These are phyloP conservation scores for Coemansia guatemalensis DNA, from an alignment of 192 early-diverging fungal species.

Conservation along the genomic window DNA sequence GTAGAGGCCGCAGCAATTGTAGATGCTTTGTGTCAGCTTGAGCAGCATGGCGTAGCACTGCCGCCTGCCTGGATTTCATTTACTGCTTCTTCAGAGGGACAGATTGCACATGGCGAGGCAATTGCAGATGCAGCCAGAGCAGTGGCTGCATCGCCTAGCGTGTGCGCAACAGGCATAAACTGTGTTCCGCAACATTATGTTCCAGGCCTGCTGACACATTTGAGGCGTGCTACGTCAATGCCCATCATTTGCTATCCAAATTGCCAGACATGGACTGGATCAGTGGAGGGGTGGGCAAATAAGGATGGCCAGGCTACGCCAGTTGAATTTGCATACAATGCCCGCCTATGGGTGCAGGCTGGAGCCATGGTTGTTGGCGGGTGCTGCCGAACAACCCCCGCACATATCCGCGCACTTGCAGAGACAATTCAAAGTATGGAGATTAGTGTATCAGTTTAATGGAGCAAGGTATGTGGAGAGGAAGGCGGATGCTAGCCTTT, in stretches of 20 bases:
- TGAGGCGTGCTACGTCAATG: slow-evolving; percentile 15
- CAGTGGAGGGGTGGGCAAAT: slow-evolving; percentile 28
- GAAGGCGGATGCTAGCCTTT: background rate
- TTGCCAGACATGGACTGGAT: slow-evolving; percentile 53
- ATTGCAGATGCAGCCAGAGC: slow-evolving; percentile 43
- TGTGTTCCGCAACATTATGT: slow-evolving; percentile 46
- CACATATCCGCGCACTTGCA: slow-evolving; percentile 43
- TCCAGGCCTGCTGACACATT: slow-evolving; percentile 2
- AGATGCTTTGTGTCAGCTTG: slow-evolving; percentile 24
- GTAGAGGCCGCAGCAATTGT: slow-evolving; percentile 58
- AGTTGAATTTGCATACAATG: slow-evolving; percentile 32
- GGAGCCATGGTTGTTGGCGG: slow-evolving; percentile 59
- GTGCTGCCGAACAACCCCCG: slow-evolving; percentile 60
- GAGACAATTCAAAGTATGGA: background rate
- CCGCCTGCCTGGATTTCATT: slow-evolving; percentile 64
- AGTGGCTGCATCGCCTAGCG: slow-evolving; percentile 16
- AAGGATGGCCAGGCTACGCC: slow-evolving; percentile 9
- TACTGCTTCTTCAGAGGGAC: slow-evolving; percentile 34
- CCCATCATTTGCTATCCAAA: slow-evolving; percentile 58
- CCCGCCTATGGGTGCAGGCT: slow-evolving; percentile 27
- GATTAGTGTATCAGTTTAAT: background rate
- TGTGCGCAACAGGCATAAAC: slow-evolving; percentile 65
- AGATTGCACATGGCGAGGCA: slow-evolving; percentile 55
- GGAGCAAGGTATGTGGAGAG: too few species aligned
- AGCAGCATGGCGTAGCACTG: slow-evolving; percentile 7